Evolutionary conservation across 1,284 basidiomycete genomes (phyloP).

Genomic region (Pseudozyma sp.): DNA sequence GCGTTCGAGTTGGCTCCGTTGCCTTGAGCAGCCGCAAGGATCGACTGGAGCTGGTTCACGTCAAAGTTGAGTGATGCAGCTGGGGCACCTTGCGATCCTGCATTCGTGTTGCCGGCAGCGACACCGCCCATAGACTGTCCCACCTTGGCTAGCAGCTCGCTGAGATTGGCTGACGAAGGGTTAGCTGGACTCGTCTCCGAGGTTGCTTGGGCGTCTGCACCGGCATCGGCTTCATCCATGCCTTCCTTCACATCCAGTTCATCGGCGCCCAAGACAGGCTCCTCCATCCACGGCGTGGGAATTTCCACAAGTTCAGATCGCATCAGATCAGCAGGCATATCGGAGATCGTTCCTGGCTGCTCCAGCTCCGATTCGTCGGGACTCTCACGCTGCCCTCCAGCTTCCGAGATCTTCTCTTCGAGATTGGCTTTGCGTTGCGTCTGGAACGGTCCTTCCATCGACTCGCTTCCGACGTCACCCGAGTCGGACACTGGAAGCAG

Average conservation of each 20-base stretch:
- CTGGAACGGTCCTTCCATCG: conserved; percentile 45
- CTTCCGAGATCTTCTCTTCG: conserved; percentile 6
- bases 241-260: neutral
- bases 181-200: neutral
- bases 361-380: conserved; percentile 29
- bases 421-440: conserved; percentile 17
- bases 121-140: conserved; percentile 3
- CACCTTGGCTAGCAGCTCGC: conserved; percentile 27
- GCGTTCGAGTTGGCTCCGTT: conserved; percentile 5
- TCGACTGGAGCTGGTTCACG: conserved; percentile 22
- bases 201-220: neutral
- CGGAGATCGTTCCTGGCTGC: conserved; percentile 16
- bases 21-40: conserved; percentile 26
- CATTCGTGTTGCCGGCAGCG: neutral
- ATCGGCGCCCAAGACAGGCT: neutral
- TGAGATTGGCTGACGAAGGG: conserved; percentile 7
- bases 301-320: conserved; percentile 9
- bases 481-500: neutral
- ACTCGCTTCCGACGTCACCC: conserved; percentile 28
- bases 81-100: neutral
- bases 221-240: neutral
- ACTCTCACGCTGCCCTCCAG: conserved; percentile 11
- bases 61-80: conserved; percentile 23
- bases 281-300: conserved; percentile 20
- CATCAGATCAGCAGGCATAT: conserved; percentile 20